These are phyloP conservation scores for Russula sp. DNA, from an alignment of 768 basidiomycete genomes.

Conservation along the genomic window DNA sequence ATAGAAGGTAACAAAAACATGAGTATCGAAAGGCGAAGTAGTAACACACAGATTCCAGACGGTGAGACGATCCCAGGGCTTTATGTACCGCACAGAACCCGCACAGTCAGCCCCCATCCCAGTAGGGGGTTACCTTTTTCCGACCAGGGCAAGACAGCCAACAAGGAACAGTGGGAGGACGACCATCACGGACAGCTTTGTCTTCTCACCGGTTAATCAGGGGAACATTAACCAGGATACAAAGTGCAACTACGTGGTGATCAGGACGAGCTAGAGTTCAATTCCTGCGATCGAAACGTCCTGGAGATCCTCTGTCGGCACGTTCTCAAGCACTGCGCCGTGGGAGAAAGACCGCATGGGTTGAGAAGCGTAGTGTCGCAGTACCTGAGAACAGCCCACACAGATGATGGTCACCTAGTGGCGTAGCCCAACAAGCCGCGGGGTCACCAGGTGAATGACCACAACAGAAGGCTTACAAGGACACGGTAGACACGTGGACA, in stretches of 20 bases:
- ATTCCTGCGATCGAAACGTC: neutral
- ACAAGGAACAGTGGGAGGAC: too few relatives aligned
- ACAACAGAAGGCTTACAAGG: neutral
- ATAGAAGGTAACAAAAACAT: neutral
- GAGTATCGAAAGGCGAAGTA: neutral
- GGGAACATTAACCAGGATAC: too few relatives aligned
- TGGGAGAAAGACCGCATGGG: too few relatives aligned
- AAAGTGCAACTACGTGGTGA: neutral
- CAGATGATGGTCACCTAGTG: too few relatives aligned
- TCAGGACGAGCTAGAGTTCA: too few relatives aligned
- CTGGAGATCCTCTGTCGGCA: too few relatives aligned
- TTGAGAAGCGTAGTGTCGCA: too few relatives aligned
- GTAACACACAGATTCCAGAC: neutral
- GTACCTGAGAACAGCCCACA: too few relatives aligned
- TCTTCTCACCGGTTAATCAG: neutral
- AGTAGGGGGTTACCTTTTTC: too few relatives aligned
- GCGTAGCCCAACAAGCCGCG: too few relatives aligned
- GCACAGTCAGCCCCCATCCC: neutral
- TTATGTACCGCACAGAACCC: neutral
- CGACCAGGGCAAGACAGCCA: neutral
- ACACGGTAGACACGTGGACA: neutral
- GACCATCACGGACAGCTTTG: neutral
- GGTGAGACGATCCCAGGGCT: neutral
- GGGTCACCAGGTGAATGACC: neutral
- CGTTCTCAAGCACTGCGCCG: too few relatives aligned